Evolutionary conservation across 495 filamentous ascomycete genomes (phyloP).

Genomic region (Aspergillus coremiiformis): DNA sequence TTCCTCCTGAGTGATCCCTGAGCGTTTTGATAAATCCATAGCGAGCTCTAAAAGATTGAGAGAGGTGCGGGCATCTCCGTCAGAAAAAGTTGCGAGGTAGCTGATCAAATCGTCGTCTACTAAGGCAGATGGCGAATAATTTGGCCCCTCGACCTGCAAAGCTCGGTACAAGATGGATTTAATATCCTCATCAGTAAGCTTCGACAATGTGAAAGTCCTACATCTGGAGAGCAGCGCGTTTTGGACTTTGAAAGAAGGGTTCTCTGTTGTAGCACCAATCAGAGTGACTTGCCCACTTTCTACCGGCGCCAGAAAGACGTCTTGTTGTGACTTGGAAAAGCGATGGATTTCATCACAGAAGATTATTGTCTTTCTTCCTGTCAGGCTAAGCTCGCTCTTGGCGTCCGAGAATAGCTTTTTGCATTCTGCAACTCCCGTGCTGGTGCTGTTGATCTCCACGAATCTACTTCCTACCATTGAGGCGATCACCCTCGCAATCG

Average conservation of each 20-base stretch:
- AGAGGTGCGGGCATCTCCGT: conserved; percentile 87
- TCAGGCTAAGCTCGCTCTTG: conserved; percentile 69
- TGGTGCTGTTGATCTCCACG: conserved; percentile 94
- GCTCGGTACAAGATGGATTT: conserved; percentile 67
- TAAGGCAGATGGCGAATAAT: conserved; percentile 49
- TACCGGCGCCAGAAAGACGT: conserved; percentile 89
- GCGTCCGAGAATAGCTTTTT: conserved; percentile 92
- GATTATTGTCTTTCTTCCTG: conserved; percentile 86
- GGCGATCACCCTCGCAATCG: conserved; percentile 91
- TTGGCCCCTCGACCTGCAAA: conserved; percentile 51
- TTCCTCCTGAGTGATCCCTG: conserved; percentile 49
- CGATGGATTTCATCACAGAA: conserved; percentile 98
- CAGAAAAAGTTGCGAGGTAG: conserved; percentile 78
- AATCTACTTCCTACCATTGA: conserved; percentile 72
- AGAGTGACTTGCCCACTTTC: conserved; percentile 86
- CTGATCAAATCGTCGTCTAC: conserved; percentile 68
- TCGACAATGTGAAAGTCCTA: conserved; percentile 76
- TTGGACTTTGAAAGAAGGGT: conserved; percentile 91
- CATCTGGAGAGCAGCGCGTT: conserved; percentile 82
- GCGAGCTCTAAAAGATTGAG: conserved; percentile 89
- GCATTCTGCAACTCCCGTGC: conserved; percentile 81
- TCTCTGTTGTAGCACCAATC: conserved; percentile 95
- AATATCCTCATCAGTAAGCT: conserved; percentile 65
- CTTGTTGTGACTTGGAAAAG: conserved; percentile 89
- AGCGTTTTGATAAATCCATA: conserved; percentile 53